These are phyloP conservation scores for Pezicula carpinea DNA, from an alignment of 2,329 filamentous ascomycete species.

Conservation along the genomic window DNA sequence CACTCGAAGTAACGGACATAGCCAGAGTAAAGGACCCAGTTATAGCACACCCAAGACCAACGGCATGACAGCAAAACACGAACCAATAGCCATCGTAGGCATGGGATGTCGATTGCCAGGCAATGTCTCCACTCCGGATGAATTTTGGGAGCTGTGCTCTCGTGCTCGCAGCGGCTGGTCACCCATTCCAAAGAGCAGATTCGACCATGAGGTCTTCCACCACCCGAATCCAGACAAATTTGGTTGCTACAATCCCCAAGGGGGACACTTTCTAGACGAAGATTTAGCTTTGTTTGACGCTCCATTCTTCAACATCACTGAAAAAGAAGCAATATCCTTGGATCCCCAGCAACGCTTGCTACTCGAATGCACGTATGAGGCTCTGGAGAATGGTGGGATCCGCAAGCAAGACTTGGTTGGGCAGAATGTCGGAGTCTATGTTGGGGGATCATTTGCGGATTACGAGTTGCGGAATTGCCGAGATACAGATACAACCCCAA, in stretches of 20 bases:
- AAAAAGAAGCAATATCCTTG: conserved; percentile 24
- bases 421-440: conserved; percentile 14
- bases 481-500: conserved; percentile 18
- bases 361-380: conserved; percentile 23
- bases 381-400: conserved; percentile 24
- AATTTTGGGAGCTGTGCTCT: conserved; percentile 36
- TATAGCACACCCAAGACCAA: too few species aligned
- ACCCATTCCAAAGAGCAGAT: conserved; percentile 28
- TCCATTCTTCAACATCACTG: conserved; percentile 26
- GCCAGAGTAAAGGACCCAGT: too few species aligned
- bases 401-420: conserved; percentile 13
- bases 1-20: too few species aligned
- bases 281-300: conserved; percentile 25
- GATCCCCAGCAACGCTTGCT: conserved; percentile 27
- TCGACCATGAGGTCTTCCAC: conserved; percentile 49
- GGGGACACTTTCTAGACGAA: conserved; percentile 23
- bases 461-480: conserved; percentile 12
- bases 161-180: conserved; percentile 33
- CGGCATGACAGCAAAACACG: neutral
- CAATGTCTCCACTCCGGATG: conserved; percentile 30
- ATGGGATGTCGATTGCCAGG: conserved; percentile 34
- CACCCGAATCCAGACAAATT: conserved; percentile 39
- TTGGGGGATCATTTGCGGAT: conserved; percentile 4
- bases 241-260: conserved; percentile 20
- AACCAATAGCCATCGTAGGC: conserved; percentile 31